Conservation (phyloP, 495 filamentous ascomycete species). For the Xylaria palmicola region DNA sequence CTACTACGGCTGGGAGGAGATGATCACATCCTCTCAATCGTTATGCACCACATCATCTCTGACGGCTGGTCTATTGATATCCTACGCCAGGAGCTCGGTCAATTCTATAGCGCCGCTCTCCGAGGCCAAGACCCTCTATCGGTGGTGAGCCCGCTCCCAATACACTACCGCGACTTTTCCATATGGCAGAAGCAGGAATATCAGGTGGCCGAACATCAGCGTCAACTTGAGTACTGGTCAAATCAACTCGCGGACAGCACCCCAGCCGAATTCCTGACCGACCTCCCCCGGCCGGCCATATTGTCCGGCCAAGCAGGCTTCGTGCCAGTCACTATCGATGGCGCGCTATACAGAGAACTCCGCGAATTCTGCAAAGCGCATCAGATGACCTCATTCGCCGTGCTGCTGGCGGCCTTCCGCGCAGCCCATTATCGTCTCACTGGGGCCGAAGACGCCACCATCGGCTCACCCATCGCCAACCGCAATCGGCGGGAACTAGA, state of each 20-base stretch:
- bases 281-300: slow-evolving; percentile 13
- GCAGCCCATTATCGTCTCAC: slow-evolving; percentile 17
- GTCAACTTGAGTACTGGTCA: slow-evolving; percentile 17
- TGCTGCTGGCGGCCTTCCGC: slow-evolving; percentile 17
- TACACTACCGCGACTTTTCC: slow-evolving; percentile 17
- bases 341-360: slow-evolving; percentile 6
- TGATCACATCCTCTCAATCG: slow-evolving; percentile 17
- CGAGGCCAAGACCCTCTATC: slow-evolving; percentile 12
- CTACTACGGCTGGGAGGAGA: slow-evolving; percentile 12
- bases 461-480: slow-evolving; percentile 16
- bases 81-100: slow-evolving; percentile 11
- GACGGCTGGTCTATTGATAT: slow-evolving; percentile 19
- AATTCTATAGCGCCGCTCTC: slow-evolving; percentile 12
- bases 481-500: slow-evolving; percentile 14
- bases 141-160: slow-evolving; percentile 14
- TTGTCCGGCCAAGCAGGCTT: slow-evolving; percentile 13
- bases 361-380: slow-evolving; percentile 10
- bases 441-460: slow-evolving; percentile 13
- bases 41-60: slow-evolving; percentile 21
- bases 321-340: slow-evolving; percentile 10
- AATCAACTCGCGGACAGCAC: slow-evolving; percentile 8
- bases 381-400: slow-evolving; percentile 7
- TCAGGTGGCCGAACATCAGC: slow-evolving; percentile 14
- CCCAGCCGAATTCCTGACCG: slow-evolving; percentile 15
- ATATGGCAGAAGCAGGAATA: slow-evolving; percentile 16